phyloP scores from a whole-genome alignment of 192 early-diverging fungal species.

The Backusella luteola region DNA sequence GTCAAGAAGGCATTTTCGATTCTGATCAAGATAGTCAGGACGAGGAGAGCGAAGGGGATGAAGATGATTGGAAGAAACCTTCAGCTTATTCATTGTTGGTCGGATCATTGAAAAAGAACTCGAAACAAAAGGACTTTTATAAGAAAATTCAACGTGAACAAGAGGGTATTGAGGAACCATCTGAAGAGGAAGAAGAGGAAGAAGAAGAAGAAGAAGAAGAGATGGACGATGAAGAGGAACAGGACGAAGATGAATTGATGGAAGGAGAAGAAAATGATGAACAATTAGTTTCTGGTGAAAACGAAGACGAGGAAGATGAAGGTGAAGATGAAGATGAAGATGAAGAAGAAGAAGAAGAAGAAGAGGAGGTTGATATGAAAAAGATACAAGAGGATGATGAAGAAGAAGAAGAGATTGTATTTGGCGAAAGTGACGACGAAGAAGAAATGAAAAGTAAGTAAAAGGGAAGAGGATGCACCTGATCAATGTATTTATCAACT shows the following conservation, averaged over 20 bases:
- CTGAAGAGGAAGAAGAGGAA: slow-evolving; percentile 23
- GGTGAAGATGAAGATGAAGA: slow-evolving; percentile 18
- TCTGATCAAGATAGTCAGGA: slow-evolving; percentile 22
- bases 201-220: slow-evolving; percentile 15
- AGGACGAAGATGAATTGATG: slow-evolving; percentile 28
- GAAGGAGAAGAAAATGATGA: background rate
- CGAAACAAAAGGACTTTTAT: slow-evolving; percentile 50
- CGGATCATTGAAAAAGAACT: slow-evolving; percentile 55
- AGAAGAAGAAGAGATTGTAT: slow-evolving; percentile 15
- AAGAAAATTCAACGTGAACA: slow-evolving; percentile 49
- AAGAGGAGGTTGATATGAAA: slow-evolving; percentile 23
- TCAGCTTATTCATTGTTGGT: slow-evolving; percentile 59
- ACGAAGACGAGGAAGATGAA: slow-evolving; percentile 29
- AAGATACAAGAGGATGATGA: slow-evolving; percentile 34
- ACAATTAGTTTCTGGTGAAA: background rate
- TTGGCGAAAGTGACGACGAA: slow-evolving; percentile 35
- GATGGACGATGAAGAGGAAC: slow-evolving; percentile 15
- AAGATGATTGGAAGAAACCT: slow-evolving; percentile 48
- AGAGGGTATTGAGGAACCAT: slow-evolving; percentile 40
- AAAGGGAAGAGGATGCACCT: background rate
- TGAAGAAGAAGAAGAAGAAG: background rate
- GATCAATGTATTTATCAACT: background rate
- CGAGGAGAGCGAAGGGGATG: slow-evolving; percentile 38
- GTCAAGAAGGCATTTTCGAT: slow-evolving; percentile 36
- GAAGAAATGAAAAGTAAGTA: slow-evolving; percentile 22